Base-by-base conservation (phyloP, 2,329 filamentous ascomycete species). In the Penicillium nordicum region DNA sequence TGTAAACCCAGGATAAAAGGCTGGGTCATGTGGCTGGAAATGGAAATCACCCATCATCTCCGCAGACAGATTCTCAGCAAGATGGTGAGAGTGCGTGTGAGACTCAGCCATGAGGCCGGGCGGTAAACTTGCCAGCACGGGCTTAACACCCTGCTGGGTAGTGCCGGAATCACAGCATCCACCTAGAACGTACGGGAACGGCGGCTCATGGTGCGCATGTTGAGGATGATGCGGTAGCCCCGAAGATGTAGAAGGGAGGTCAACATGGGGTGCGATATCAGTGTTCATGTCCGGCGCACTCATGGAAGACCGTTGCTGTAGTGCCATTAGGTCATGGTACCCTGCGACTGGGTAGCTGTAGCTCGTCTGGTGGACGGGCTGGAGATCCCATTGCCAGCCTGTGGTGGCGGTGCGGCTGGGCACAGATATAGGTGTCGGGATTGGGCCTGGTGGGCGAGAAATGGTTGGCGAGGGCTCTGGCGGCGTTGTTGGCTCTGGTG, bases 401-500 rank as follows among this genome's bases (percentile, higher is more conserved):
- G 57, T 34, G 44, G 27, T 46, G 12, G 38, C 29, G 7, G 40
- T 49, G 27, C 63, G 59, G 10, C 27, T 43, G 18, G 55, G 57
- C 12, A 41, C n/a, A 8, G 51, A 32, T 16, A 54, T 25, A 7
- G 63, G 57, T 2, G 60, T 55, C 5, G 60, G 50, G 14, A 59
- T 41, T 21, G 53, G 25, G 62, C 65, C 51, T 55, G 60, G 47
- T 50, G 61, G 30, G 49, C 59, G 53, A 57, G 66, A 57, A 38
- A 67, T 52, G 41, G 63, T 57, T 14, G 66, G 63, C 1, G 67
- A 68, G 37, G 67, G 69, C 21, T 72, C 71, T 12, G 67, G 64
- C 21, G 71, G 71, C 25, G 71, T 73, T 9, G 62, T 52, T 25
- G 72, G 72, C 50, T 74, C 71, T 10, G 73, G 70, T 1, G 74